A percentile compares a stretch with the other conserved stretches of the same genome.
These are phyloP conservation scores for Stephanodiscus triporus DNA, from an alignment of 108 stramenopile genomes.

Conservation along the genomic window DNA sequence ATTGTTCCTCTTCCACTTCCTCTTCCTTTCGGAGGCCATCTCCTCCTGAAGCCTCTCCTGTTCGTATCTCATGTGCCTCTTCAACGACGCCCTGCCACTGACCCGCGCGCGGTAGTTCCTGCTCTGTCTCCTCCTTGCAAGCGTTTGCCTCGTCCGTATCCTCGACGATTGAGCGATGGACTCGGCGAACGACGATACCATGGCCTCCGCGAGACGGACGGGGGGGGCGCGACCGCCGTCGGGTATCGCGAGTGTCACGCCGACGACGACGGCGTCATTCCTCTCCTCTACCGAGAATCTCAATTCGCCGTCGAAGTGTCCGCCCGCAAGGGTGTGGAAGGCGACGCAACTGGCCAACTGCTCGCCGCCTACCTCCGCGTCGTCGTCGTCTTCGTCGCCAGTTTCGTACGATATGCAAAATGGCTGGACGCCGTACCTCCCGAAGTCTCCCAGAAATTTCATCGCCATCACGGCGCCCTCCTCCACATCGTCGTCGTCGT, in stretches of 20 bases:
- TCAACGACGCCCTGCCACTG: conserved; percentile 51
- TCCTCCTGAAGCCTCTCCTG: conserved; percentile 76
- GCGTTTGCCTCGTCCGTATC: conserved; percentile 54
- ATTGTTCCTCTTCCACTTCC: conserved; percentile 79
- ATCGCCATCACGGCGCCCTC: conserved; percentile 57
- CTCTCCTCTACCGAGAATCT: conserved; percentile 44
- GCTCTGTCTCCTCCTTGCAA: conserved; percentile 61
- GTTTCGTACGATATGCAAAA: conserved; percentile 47
- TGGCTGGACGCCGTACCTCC: conserved; percentile 68
- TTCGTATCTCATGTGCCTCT: conserved; percentile 60
- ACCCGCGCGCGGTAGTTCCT: conserved; percentile 56
- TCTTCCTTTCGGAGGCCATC: conserved; percentile 81
- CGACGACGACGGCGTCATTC: conserved; percentile 35
- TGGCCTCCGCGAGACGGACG: conserved; percentile 37
- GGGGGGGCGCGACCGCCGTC: conserved; percentile 51
- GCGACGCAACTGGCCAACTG: conserved; percentile 38
- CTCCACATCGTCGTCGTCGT: conserved; percentile 23
- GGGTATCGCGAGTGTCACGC: conserved; percentile 57
- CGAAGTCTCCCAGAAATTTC: conserved; percentile 64
- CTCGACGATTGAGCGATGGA: conserved; percentile 59
- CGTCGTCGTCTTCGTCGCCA: conserved; percentile 30
- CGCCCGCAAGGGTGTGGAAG: conserved; percentile 64
- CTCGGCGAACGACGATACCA: conserved; percentile 49
- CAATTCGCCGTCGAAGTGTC: conserved; percentile 81
- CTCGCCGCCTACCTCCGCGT: conserved; percentile 31